Evolutionary conservation across 2,329 filamentous ascomycete species (phyloP).

Genomic region (Trichoderma pleuroti): DNA sequence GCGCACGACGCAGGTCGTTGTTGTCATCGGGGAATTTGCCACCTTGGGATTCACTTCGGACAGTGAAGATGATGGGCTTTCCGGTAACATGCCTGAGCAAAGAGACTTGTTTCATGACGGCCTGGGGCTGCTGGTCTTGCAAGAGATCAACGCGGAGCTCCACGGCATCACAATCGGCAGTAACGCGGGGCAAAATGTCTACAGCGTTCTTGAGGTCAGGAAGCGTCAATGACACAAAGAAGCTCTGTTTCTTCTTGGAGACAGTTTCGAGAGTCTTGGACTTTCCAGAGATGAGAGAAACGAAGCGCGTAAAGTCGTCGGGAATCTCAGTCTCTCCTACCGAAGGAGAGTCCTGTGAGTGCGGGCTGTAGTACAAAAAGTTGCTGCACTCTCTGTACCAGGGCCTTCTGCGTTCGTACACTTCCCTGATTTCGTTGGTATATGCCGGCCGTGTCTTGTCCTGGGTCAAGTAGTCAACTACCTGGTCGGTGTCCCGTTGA

Average conservation of each 20-base stretch:
- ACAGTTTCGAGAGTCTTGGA: conserved; percentile 46
- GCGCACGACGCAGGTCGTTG: conserved; percentile 63
- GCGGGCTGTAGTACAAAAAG: conserved; percentile 84
- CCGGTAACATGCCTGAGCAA: conserved; percentile 68
- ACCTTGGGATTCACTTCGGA: conserved; percentile 81
- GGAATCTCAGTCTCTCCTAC: conserved; percentile 24
- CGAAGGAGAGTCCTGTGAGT: conserved; percentile 34
- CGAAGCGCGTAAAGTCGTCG: conserved; percentile 37
- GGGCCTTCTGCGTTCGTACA: conserved; percentile 83
- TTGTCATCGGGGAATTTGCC: conserved; percentile 80
- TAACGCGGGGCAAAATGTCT: conserved; percentile 65
- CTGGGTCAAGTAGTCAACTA: conserved; percentile 81
- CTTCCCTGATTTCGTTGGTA: conserved; percentile 84
- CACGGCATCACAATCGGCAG: conserved; percentile 85
- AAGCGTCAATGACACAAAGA: conserved; percentile 88
- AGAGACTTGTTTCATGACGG: conserved; percentile 76
- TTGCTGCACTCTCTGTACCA: conserved; percentile 95
- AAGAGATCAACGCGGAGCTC: conserved; percentile 92
- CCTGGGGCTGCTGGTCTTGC: conserved; percentile 70
- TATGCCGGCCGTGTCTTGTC: conserved; percentile 93
- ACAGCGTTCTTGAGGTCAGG: conserved; percentile 65
- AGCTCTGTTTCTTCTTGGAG: conserved; percentile 65
- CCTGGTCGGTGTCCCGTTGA: conserved; percentile 79
- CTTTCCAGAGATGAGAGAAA: conserved; percentile 38
- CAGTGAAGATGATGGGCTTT: conserved; percentile 86